A percentile compares a stretch with the other conserved stretches of the same genome.
phyloP scores from a whole-genome alignment of 148 eudicot genomes.

The Heliamphora exappendiculata region DNA sequence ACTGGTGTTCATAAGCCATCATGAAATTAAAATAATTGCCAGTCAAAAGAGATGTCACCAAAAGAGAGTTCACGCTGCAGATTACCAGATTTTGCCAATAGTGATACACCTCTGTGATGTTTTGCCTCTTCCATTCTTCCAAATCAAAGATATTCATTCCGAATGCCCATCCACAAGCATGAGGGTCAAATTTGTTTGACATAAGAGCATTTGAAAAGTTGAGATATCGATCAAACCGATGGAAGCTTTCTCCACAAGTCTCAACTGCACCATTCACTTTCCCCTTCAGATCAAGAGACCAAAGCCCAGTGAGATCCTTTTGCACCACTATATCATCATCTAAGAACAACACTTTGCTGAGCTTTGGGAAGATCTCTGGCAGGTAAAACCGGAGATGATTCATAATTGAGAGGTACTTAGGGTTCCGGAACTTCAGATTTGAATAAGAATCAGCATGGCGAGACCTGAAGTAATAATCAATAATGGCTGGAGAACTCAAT shows the following conservation, averaged over 20 bases:
- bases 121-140: constrained; percentile 82
- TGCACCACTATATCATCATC: constrained; percentile 88
- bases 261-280: constrained; percentile 86
- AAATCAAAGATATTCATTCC: constrained; percentile 87
- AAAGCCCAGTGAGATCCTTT: constrained; percentile 73
- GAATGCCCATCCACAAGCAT: constrained; percentile 92
- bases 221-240: constrained; percentile 79
- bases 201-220: constrained; percentile 82
- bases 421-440: constrained; percentile 72
- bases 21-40: neutral
- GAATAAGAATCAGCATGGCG: constrained; percentile 66
- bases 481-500: constrained; percentile 68
- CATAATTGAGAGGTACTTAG: constrained; percentile 77
- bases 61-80: neutral
- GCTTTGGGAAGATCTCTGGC: constrained; percentile 85
- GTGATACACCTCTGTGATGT: constrained; percentile 80
- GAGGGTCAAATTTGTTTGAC: constrained; percentile 69
- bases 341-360: constrained; percentile 67
- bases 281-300: constrained; percentile 72
- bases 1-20: neutral
- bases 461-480: constrained; percentile 69
- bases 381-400: constrained; percentile 94
- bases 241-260: constrained; percentile 80
- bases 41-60: neutral
- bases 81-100: constrained; percentile 84